These are phyloP conservation scores for Hyphodiscus sp. DNA, from an alignment of 2,329 filamentous ascomycete genomes.

Conservation along the genomic window DNA sequence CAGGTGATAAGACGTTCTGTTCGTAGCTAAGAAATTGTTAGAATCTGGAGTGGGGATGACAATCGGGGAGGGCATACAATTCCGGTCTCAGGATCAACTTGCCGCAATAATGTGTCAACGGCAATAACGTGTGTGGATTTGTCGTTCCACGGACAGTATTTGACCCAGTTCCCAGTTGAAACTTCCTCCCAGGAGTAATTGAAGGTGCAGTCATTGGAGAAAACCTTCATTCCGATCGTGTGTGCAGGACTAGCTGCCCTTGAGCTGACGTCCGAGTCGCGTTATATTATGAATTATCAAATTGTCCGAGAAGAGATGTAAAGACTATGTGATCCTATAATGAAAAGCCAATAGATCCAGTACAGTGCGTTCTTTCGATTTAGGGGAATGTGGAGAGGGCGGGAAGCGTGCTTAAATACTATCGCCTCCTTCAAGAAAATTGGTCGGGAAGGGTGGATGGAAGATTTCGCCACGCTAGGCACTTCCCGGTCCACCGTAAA, in stretches of 20 bases:
- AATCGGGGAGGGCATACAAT: constrained; percentile 47
- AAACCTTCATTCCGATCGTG: constrained; percentile 74
- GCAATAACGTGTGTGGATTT: constrained; percentile 95
- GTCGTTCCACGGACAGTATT: constrained; percentile 98
- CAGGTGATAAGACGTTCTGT: constrained; percentile 64
- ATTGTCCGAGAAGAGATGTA: background rate
- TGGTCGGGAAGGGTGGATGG: background rate
- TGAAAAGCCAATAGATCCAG: background rate
- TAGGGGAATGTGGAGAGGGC: too few relatives aligned
- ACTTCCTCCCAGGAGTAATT: constrained; percentile 99
- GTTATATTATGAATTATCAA: background rate
- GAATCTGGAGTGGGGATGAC: background rate
- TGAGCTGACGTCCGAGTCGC: background rate
- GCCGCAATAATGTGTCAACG: constrained; percentile 83
- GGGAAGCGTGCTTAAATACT: too few relatives aligned
- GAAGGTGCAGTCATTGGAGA: constrained; percentile 82
- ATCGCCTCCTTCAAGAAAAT: too few relatives aligned
- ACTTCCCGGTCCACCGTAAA: too few relatives aligned
- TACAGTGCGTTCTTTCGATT: too few relatives aligned
- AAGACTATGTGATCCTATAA: background rate
- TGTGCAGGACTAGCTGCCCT: constrained; percentile 13
- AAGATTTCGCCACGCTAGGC: background rate
- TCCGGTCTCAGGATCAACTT: constrained; percentile 55
- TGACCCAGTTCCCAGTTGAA: constrained; percentile 94
- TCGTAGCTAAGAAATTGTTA: constrained; percentile 44